Percentiles rank a stretch among this genome's conserved stretches.
Conservation (phyloP, 2,329 filamentous ascomycete species). For the Colletotrichum caudatum region DNA sequence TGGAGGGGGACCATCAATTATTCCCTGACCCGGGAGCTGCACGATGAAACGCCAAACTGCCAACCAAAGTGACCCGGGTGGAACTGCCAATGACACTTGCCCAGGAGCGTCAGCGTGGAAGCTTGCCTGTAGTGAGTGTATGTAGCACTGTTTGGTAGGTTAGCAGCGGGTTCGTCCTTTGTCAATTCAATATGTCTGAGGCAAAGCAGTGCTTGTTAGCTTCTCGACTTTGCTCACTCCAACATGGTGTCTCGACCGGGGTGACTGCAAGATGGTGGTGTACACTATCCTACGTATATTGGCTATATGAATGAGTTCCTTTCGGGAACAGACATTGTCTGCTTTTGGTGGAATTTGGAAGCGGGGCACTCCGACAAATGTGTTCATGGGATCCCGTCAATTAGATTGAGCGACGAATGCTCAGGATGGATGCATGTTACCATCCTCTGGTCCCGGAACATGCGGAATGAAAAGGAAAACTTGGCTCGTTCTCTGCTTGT, state of each 20-base stretch:
- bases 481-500: background rate
- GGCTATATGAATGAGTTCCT: slow-evolving; percentile 6
- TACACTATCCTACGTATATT: background rate
- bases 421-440: slow-evolving; percentile 6
- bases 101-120: background rate
- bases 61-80: background rate
- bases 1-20: slow-evolving; percentile 28
- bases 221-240: slow-evolving; percentile 22
- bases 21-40: slow-evolving; percentile 24
- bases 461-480: background rate
- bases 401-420: slow-evolving; percentile 27
- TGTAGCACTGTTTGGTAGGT: background rate
- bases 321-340: slow-evolving; percentile 1
- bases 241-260: background rate
- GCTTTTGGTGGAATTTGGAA: slow-evolving; percentile 13
- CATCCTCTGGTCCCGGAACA: background rate
- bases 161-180: background rate
- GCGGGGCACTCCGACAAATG: slow-evolving; percentile 15
- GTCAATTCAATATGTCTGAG: slow-evolving; percentile 22
- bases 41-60: slow-evolving; percentile 37
- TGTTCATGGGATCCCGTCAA: slow-evolving; percentile 32
- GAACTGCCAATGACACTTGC: background rate
- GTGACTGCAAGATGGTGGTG: background rate
- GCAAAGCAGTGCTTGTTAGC: slow-evolving; percentile 23
- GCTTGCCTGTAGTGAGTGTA: background rate